A percentile compares a stretch with the other conserved stretches of the same genome.
Conservation (phyloP, 1,284 basidiomycete genomes). For the Stereum hirsutum region DNA sequence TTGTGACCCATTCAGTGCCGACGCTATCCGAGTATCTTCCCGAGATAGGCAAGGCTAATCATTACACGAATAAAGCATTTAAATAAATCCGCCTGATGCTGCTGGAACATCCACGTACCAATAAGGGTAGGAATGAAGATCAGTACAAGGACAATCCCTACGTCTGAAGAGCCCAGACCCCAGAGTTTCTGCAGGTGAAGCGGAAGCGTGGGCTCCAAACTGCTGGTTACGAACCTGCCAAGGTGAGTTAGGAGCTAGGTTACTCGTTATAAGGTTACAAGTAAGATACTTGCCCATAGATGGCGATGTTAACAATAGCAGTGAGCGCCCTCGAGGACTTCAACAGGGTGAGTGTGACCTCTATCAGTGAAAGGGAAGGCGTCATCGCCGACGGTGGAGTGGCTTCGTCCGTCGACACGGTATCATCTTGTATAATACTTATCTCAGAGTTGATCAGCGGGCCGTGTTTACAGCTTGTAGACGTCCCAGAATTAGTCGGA, state of each 20-base stretch:
- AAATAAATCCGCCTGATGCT: background rate
- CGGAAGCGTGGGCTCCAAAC: slow-evolving; percentile 58
- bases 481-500: too few species aligned
- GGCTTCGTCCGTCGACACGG: too few species aligned
- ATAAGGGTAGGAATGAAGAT: slow-evolving; percentile 57
- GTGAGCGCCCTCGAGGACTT: background rate
- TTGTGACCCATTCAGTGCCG: slow-evolving; percentile 50
- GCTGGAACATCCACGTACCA: slow-evolving; percentile 36
- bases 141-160: slow-evolving; percentile 69
- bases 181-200: slow-evolving; percentile 55
- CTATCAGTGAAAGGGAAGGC: too few species aligned
- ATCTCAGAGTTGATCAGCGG: too few species aligned
- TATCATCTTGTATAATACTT: background rate
- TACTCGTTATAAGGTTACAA: background rate
- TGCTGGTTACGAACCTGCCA: slow-evolving; percentile 41
- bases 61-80: slow-evolving; percentile 7
- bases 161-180: slow-evolving; percentile 45
- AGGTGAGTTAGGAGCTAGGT: background rate
- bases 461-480: too few species aligned
- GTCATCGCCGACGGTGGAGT: too few species aligned
- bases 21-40: slow-evolving; percentile 54
- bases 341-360: too few species aligned
- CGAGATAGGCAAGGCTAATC: slow-evolving; percentile 54
- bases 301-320: background rate
- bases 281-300: background rate